Percentiles rank a stretch among this genome's conserved stretches.
Evolutionary conservation across 2,329 filamentous ascomycete genomes (phyloP).

Genomic region (Colletotrichum sp.): DNA sequence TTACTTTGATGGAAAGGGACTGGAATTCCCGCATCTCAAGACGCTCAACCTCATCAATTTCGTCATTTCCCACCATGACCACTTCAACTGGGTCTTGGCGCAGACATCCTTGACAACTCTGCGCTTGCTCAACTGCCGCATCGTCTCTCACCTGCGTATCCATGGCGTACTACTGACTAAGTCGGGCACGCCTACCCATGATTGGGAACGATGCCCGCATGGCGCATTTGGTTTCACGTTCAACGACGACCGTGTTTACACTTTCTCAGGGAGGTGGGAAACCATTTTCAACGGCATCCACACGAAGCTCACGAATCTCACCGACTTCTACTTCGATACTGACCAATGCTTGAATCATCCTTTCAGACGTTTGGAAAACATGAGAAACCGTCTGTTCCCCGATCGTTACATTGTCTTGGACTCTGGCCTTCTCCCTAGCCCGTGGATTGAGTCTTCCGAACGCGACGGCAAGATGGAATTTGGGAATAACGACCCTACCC

Average conservation of each 20-base stretch:
- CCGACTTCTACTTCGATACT: conserved; percentile 19
- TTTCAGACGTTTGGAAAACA: neutral
- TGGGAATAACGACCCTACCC: neutral
- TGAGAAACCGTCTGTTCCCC: neutral
- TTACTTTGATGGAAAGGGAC: conserved; percentile 23
- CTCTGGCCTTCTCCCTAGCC: neutral
- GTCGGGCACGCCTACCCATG: neutral
- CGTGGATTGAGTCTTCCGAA: neutral
- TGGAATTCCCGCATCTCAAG: conserved; percentile 25
- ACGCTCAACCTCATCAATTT: conserved; percentile 18
- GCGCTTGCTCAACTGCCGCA: conserved; percentile 12
- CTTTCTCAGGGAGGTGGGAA: conserved; percentile 24
- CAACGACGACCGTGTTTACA: neutral
- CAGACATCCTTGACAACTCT: conserved; percentile 15
- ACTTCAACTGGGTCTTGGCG: conserved; percentile 29
- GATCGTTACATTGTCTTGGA: neutral
- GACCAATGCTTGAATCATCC: neutral
- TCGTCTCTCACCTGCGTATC: conserved; percentile 13
- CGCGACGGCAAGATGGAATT: neutral
- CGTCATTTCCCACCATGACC: conserved; percentile 23
- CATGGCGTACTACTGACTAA: rapidly evolving
- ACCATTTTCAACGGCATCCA: conserved; percentile 25
- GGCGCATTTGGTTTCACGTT: neutral
- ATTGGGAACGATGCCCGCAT: conserved; percentile 14
- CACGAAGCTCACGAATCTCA: conserved; percentile 9